Conservation (phyloP, 805 yeast genomes). For the Isabelozyma heimii region DNA sequence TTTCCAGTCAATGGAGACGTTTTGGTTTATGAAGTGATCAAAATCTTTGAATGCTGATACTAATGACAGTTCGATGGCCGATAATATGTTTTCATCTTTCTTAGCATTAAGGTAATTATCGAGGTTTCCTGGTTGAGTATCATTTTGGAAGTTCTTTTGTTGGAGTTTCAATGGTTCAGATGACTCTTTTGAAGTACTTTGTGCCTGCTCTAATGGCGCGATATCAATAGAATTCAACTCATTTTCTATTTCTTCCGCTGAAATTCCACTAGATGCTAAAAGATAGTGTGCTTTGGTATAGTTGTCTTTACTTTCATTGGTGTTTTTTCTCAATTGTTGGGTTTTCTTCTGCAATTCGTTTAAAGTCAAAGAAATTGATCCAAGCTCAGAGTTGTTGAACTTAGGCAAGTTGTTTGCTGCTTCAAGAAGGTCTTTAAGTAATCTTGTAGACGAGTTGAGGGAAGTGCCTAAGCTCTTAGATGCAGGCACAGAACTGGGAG, state of each 20-base stretch:
- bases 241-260: conserved; percentile 76
- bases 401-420: conserved; percentile 74
- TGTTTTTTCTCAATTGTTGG: conserved; percentile 46
- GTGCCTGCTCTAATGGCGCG: conserved; percentile 3
- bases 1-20: conserved; percentile 81
- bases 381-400: conserved; percentile 58
- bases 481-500: conserved; percentile 6
- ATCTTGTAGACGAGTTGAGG: conserved; percentile 13
- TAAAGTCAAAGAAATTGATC: conserved; percentile 76
- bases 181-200: neutral
- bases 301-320: conserved; percentile 24
- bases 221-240: conserved; percentile 41
- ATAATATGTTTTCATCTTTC: conserved; percentile 77
- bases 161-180: conserved; percentile 3
- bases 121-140: conserved; percentile 28
- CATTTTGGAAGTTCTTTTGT: neutral
- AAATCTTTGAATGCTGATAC: conserved; percentile 76
- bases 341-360: conserved; percentile 75
- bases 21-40: conserved; percentile 70
- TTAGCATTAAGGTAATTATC: conserved; percentile 64
- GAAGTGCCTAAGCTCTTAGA: conserved; percentile 4
- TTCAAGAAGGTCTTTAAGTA: conserved; percentile 71
- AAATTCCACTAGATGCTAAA: conserved; percentile 83
- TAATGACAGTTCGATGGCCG: conserved; percentile 80
- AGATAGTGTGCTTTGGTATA: conserved; percentile 81